Conservation (phyloP, 106 monocot genomes). For the Dendrobium catenatum region DNA sequence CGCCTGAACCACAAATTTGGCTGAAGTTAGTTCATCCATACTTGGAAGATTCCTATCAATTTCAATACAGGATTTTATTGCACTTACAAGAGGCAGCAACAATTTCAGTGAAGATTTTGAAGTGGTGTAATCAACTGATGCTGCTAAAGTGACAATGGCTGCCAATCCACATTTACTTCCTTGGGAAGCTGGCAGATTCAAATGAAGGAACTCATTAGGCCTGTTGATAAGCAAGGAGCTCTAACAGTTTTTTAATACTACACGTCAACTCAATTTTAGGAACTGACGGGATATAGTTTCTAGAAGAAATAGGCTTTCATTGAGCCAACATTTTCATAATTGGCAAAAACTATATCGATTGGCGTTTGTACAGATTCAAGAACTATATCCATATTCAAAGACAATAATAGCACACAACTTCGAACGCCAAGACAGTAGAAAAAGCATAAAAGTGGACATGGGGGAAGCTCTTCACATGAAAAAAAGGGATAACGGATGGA, state of each 20-base stretch:
- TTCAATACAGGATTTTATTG: not conserved
- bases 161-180: slow-evolving; percentile 51
- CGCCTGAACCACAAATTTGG: slow-evolving; percentile 46
- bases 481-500: not conserved
- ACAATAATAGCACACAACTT: not conserved
- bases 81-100: slow-evolving; percentile 86
- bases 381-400: not conserved
- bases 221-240: not conserved
- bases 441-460: not conserved
- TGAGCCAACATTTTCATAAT: not conserved
- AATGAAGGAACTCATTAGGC: not conserved
- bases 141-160: slow-evolving; percentile 85
- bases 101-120: slow-evolving; percentile 84
- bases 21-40: not conserved
- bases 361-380: no score
- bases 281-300: no score
- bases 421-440: not conserved
- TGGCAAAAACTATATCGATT: not conserved
- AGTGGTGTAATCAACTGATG: slow-evolving; percentile 87
- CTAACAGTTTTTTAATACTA: not conserved
- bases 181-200: slow-evolving; percentile 4
- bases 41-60: not conserved
- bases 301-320: not conserved
- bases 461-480: not conserved
- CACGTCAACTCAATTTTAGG: not conserved